Conservation (phyloP, 1,139 yeast genomes). For the Candida mesenterica region DNA sequence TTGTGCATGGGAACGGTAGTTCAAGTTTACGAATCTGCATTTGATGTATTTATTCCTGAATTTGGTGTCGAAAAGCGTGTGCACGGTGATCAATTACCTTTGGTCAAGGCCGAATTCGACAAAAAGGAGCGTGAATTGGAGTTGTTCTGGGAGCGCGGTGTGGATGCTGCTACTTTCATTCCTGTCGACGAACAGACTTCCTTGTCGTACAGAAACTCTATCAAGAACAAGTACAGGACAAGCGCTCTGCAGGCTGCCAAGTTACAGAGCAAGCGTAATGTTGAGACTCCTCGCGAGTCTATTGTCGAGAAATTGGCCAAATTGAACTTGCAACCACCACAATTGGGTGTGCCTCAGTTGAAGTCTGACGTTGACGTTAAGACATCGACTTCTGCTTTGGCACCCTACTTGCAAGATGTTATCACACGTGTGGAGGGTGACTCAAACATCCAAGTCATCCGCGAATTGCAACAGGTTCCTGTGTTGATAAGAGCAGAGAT, state of each 20-base stretch:
- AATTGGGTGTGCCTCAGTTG: constrained; percentile 38
- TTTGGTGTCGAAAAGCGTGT: constrained; percentile 97
- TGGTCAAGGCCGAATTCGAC: constrained; percentile 89
- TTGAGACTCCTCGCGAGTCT: constrained; percentile 36
- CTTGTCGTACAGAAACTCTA: constrained; percentile 71
- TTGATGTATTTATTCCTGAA: constrained; percentile 91
- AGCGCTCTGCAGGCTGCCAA: constrained; percentile 71
- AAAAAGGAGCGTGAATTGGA: constrained; percentile 67
- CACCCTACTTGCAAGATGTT: constrained; percentile 56
- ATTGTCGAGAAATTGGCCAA: constrained; percentile 47
- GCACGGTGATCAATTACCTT: constrained; percentile 94
- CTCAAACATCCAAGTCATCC: constrained; percentile 70
- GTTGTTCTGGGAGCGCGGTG: constrained; percentile 87
- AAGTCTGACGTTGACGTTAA: constrained; percentile 6
- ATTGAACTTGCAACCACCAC: constrained; percentile 55
- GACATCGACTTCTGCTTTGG: constrained; percentile 41
- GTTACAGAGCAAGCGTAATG: constrained; percentile 39
- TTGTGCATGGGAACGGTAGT: constrained; percentile 83
- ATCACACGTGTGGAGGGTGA: constrained; percentile 62
- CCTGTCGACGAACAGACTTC: constrained; percentile 86
- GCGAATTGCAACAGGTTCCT: constrained; percentile 77
- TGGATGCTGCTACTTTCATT: constrained; percentile 85
- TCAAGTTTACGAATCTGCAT: constrained; percentile 94
- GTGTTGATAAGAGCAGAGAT: constrained; percentile 86
- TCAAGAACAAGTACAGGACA: constrained; percentile 74